Base-by-base conservation (phyloP, 805 yeast genomes). In the Kazachstania psychrophila region DNA sequence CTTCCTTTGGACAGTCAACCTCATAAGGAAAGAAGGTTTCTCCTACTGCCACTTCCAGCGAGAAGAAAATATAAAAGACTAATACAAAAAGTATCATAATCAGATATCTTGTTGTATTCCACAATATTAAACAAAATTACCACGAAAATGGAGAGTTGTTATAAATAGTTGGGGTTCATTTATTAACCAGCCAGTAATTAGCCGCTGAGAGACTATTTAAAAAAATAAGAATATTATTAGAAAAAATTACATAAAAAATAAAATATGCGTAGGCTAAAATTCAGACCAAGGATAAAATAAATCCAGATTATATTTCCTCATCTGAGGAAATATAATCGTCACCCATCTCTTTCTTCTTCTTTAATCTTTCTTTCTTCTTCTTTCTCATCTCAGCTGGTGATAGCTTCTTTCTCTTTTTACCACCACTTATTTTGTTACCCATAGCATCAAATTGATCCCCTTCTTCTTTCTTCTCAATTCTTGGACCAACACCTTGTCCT, bases 331-430 rank as follows among this genome's bases (percentile, higher is more conserved):
- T 95, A 67, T 88, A 89, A 68, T 88, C 96, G 64, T 88, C 96
- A 74, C 96, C 96, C 66, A 86, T 70, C 68, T 80, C 94, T 88
- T 88, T 88, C 95, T 86, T 88, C 89, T 87, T 88, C 80, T 82
- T 84, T 95, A 89, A 84, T 79, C 97, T 84, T 76, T 87, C 96
- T 89, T 88, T 88, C 95, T 89, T 88, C 94, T 88, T 88, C 95
- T 88, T 88, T 77, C 97, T 84, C 67, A 87, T 73, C 71, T 89
- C 97, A 52, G 96, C 95, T 64, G 95, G 84, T 52, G 95, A 81
- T 62, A 88, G 75, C 23, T 40, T 40, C 88, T 88, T 89, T 80
- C 84, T 83, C 87, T 88, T 88, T 80, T 83, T 83, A 65, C 72
- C 81, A 64, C 80, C 69, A 60, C 81, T 86, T 68, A 88, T 78